Conservation (phyloP, 768 basidiomycete species). For the Agrocybe praecox region DNA sequence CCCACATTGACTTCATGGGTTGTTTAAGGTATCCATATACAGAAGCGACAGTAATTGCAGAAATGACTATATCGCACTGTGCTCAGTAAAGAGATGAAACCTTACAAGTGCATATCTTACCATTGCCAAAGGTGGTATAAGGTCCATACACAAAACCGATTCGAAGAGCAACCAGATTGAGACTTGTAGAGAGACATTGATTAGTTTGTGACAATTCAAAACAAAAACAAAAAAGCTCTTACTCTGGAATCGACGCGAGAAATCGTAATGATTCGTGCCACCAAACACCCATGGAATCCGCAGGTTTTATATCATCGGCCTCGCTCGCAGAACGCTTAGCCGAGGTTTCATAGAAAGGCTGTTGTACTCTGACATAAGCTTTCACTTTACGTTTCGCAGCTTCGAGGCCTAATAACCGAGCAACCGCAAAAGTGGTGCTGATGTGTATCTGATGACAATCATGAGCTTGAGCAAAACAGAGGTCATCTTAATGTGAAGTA, state of each 20-base stretch:
- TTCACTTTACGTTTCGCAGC: constrained; percentile 79
- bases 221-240: constrained; percentile 24
- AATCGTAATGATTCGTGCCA: constrained; percentile 86
- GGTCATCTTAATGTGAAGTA: constrained; percentile 20
- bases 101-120: constrained; percentile 40
- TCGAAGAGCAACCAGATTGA: constrained; percentile 81
- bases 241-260: constrained; percentile 77
- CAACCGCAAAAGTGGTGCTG: constrained; percentile 69
- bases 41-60: constrained; percentile 72
- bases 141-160: constrained; percentile 82
- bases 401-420: constrained; percentile 71
- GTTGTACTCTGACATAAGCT: constrained; percentile 77
- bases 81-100: constrained; percentile 2
- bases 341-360: constrained; percentile 77
- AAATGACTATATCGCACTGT: constrained; percentile 49
- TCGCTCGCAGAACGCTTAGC: constrained; percentile 69
- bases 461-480: constrained; percentile 5
- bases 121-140: constrained; percentile 69
- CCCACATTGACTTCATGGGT: constrained; percentile 85
- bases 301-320: constrained; percentile 74
- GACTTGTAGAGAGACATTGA: constrained; percentile 38
- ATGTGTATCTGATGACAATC: constrained; percentile 65
- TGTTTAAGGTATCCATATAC: constrained; percentile 84
- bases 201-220: constrained; percentile 12
- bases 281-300: constrained; percentile 74